Evolutionary conservation across 768 basidiomycete genomes (phyloP).

Genomic region (Collybia sp.): DNA sequence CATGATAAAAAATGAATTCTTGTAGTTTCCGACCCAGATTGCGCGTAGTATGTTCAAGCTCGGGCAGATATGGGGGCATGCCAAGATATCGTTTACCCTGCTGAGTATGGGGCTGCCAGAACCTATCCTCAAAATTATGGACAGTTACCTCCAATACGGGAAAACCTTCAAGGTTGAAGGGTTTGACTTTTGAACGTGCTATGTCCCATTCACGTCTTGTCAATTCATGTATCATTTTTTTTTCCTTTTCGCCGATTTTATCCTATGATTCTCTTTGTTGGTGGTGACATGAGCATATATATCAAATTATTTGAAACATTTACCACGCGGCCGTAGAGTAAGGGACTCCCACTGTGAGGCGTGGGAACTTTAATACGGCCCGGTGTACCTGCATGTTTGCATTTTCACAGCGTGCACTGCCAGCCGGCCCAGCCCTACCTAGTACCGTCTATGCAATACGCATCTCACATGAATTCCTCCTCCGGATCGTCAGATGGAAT

Average conservation of each 20-base stretch:
- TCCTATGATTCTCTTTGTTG: no score
- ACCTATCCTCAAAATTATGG: constrained; percentile 88
- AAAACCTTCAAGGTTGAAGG: constrained; percentile 86
- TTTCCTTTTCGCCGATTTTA: neutral
- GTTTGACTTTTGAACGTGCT: constrained; percentile 55
- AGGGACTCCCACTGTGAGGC: no score
- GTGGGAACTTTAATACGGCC: no score
- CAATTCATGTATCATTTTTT: constrained; percentile 1
- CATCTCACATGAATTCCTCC: no score
- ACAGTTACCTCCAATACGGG: constrained; percentile 86
- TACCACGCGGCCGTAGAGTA: no score
- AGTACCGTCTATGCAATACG: no score
- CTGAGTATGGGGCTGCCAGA: constrained; percentile 94
- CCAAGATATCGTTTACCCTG: constrained; percentile 90
- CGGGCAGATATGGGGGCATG: constrained; percentile 88
- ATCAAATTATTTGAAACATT: no score
- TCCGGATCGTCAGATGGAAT: no score
- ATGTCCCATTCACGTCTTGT: constrained; percentile 6
- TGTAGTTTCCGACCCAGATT: constrained; percentile 85
- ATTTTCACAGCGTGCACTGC: no score
- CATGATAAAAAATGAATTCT: constrained; percentile 3
- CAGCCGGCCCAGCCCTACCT: no score
- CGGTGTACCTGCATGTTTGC: no score
- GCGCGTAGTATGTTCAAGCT: constrained; percentile 91
- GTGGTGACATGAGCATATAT: no score